phyloP scores from a whole-genome alignment of 441 rosid genomes.

The Corymbia calophylla region DNA sequence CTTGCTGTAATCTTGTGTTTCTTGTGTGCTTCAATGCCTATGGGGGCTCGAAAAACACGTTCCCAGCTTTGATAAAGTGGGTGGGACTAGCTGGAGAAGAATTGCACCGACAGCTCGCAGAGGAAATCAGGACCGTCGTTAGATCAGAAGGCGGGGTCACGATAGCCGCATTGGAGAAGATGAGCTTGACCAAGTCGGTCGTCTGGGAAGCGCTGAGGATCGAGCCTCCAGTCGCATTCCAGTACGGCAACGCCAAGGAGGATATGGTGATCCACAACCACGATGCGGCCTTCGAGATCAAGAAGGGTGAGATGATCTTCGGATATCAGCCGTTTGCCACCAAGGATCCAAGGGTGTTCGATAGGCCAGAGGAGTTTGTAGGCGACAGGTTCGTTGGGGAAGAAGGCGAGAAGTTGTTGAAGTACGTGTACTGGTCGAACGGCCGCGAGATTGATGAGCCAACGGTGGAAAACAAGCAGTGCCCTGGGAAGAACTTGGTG shows the following conservation, averaged over 20 bases:
- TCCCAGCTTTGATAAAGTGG: constrained; percentile 37
- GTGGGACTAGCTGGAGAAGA: constrained; percentile 33
- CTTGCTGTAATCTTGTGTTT: constrained; percentile 40
- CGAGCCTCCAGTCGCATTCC: constrained; percentile 40
- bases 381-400: not conserved
- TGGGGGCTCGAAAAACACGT: constrained; percentile 33
- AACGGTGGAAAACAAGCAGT: not conserved
- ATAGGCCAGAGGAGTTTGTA: constrained; percentile 29
- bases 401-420: not conserved
- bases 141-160: constrained; percentile 33
- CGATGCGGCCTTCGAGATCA: constrained; percentile 39
- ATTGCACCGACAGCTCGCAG: constrained; percentile 26
- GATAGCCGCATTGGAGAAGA: constrained; percentile 20
- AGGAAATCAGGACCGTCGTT: constrained; percentile 34
- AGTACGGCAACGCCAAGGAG: constrained; percentile 37
- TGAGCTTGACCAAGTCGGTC: constrained; percentile 36
- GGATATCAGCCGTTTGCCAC: constrained; percentile 56
- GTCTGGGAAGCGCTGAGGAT: constrained; percentile 42
- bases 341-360: constrained; percentile 36
- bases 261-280: constrained; percentile 42
- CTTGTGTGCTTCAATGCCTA: constrained; percentile 33
- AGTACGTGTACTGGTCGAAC: not conserved
- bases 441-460: not conserved
- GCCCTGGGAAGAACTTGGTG: not conserved
- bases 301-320: constrained; percentile 40